Base-by-base conservation (phyloP, 352 stramenopile genomes). In the Pythium biforme region DNA sequence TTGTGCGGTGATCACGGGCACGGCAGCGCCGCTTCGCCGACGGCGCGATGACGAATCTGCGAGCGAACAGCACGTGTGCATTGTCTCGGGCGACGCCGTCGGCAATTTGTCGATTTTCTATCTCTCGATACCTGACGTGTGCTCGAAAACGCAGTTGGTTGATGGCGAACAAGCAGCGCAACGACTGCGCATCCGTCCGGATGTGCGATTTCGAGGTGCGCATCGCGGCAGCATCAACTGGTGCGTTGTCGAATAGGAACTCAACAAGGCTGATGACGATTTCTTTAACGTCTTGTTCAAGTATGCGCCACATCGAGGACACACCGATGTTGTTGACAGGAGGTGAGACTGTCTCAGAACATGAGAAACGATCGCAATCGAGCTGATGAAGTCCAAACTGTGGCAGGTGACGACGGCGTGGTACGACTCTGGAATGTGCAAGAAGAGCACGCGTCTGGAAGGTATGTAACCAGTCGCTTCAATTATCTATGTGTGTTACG, bases 211-310 rank as follows among this genome's bases (percentile, higher is more conserved):
- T n/a, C 59, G 59, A 17, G 37, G 46, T 7, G 59, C 59, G 12
- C 59, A 66, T 54, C 53, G 59, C 14, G 59, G 59, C 4, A 61
- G 51, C 43, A 60, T 66, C 51, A 66, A 66, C n/a, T 66, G 51
- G 59, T 61, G 14, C 31, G 40, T 55, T 11, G 1, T 9, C 20
- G 19, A 26, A 45, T 26, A 15, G 26, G n/a, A 15, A 4, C 23
- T 22, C 34, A 2, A 61, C 12, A 8, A 37, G 47, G 14, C 4
- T 37, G 1, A 45, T 55, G 14, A 20, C 15, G 6, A n/a, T n/a
- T n/a, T 23, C 4, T 23, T 14, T 43, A n/a, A 43, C 37, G 37
- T 5, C 37, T 43, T 17, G 19, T 10, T 20, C 37, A 12, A 43
- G 59, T 29, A 66, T 66, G 45, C 26, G 17, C 15, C 43, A 66